Evolutionary conservation across 257 asterid genomes (phyloP), one percentile per base, ranked within the genome.

Genomic region (Phtheirospermum japonicum): DNA sequence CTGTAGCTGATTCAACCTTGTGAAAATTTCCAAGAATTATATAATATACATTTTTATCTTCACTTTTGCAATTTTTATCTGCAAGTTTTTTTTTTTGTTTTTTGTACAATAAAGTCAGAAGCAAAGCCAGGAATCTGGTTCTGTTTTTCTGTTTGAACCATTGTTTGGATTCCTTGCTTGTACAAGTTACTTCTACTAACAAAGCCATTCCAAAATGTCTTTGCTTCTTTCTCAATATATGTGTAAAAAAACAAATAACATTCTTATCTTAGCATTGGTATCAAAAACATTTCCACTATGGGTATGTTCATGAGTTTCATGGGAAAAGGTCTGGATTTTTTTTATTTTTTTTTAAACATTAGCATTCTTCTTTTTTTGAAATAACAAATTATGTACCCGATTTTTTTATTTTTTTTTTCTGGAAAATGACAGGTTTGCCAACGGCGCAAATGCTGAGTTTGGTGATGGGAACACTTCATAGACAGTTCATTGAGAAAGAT

Each of bases 241-340:
- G 61, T 40, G 39, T 36, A 61, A 46, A 9, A 17, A 14, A 49
- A 9, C 10, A 48, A 17, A 14, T 48, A 4, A 14, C 20, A 42
- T 14, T 53, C 20, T 11, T 30, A n/a, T 48, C 7, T 14, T 18
- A 48, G 34, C n/a, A 50, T 45, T 55, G 19, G 31, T 50, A 52
- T 51, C 9, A 45, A 36, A 23, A 23, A 6, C 9, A 40, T 46
- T 70, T 13, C 45, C 68, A 81, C 63, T 34, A 90, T 90, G 96
- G 96, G 94, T 63, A 52, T 82, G 73, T 23, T 83, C 63, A 71
- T 79, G 85, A 87, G 94, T 67, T 73, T 83, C 75, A 81, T 84
- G 86, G 91, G 89, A 66, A 83, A 73, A 81, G 95, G 97, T 86
- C 32, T 63, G 71, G 32, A n/a, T n/a, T n/a, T n/a, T n/a, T n/a